A percentile compares a stretch with the other conserved stretches of the same genome.
phyloP scores from a whole-genome alignment of 129 eudicot genomes.

The Flaveria linearis region DNA sequence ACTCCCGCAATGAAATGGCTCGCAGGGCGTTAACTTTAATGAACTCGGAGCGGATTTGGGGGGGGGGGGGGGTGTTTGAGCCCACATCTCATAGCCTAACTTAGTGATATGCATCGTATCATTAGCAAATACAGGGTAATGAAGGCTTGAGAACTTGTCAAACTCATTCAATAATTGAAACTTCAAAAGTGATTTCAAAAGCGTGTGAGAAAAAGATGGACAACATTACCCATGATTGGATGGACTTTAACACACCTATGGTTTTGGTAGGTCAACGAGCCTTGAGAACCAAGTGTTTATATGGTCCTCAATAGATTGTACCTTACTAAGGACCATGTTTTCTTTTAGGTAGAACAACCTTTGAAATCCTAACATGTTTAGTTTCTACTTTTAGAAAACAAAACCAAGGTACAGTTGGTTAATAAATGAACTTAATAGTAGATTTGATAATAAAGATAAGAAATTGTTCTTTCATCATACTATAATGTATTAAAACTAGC shows the following conservation, averaged over 20 bases:
- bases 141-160: background rate
- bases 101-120: background rate
- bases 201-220: slow-evolving; percentile 30
- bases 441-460: background rate
- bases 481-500: background rate
- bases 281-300: slow-evolving; percentile 34
- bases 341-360: slow-evolving; percentile 17
- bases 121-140: background rate
- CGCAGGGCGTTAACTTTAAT: too few relatives aligned
- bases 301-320: slow-evolving; percentile 40
- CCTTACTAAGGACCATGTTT: slow-evolving; percentile 35
- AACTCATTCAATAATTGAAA: slow-evolving; percentile 20
- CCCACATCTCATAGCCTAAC: too few relatives aligned
- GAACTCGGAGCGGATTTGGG: too few relatives aligned
- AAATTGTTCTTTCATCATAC: background rate
- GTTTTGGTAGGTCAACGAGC: slow-evolving; percentile 37
- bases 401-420: background rate
- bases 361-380: slow-evolving; percentile 33
- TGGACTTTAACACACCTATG: slow-evolving; percentile 28
- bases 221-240: slow-evolving; percentile 33
- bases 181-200: slow-evolving; percentile 19
- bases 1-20: too few relatives aligned
- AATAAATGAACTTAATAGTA: background rate
- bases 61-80: too few relatives aligned
- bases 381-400: slow-evolving; percentile 19